Conservation (phyloP, 371 early-diverging fungal genomes). For the Syncephalastrum sp. region DNA sequence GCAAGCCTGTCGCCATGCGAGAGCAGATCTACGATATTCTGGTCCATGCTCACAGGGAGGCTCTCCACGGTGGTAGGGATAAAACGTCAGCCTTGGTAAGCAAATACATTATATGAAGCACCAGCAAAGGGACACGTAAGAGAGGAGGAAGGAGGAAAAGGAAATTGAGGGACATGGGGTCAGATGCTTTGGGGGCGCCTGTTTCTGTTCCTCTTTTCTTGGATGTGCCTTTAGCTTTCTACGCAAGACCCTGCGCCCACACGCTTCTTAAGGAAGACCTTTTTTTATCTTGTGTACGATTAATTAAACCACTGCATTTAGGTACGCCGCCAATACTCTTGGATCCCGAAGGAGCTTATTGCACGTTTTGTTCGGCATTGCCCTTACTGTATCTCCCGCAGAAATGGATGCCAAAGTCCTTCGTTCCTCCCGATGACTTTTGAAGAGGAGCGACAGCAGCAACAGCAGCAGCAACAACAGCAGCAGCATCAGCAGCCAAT, state of each 20-base stretch:
- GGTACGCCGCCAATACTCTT: conserved; percentile 56
- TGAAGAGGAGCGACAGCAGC: too few species aligned
- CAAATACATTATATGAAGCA: not conserved
- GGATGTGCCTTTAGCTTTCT: too few species aligned
- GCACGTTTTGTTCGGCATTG: conserved; percentile 61
- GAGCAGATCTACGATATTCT: conserved; percentile 58
- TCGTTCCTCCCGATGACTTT: not conserved
- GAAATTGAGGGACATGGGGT: not conserved
- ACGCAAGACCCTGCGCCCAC: not conserved
- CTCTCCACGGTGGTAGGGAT: conserved; percentile 64
- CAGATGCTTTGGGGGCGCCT: not conserved
- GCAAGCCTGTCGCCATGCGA: conserved; percentile 61
- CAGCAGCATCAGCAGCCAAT: too few species aligned
- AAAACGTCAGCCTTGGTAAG: conserved; percentile 63
- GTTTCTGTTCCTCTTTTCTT: conserved; percentile 1
- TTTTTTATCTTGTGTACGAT: not conserved
- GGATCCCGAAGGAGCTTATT: conserved; percentile 63
- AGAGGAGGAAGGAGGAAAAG: conserved; percentile 1
- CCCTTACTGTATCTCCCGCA: conserved; percentile 50
- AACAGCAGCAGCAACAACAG: too few species aligned
- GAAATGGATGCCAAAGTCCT: conserved; percentile 35
- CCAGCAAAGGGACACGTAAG: too few species aligned
- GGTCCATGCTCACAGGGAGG: conserved; percentile 55
- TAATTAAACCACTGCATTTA: conserved; percentile 11
- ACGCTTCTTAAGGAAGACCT: not conserved